Percentiles rank a stretch among this genome's conserved stretches.
These are phyloP conservation scores for Mycena vitilis DNA, from an alignment of 768 basidiomycete species.

Conservation along the genomic window DNA sequence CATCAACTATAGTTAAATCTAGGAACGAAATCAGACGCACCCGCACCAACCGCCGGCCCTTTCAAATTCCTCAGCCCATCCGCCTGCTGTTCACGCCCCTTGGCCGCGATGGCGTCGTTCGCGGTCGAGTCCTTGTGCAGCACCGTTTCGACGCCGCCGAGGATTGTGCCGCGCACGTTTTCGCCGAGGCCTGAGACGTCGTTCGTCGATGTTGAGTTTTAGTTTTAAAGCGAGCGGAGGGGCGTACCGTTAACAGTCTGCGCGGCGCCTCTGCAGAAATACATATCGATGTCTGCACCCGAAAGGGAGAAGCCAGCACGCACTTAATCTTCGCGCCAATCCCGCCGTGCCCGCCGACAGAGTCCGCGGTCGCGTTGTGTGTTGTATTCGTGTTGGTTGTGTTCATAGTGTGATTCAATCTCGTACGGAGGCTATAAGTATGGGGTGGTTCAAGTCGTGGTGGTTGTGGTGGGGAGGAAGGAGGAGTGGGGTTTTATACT, in stretches of 20 bases:
- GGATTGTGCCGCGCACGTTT: conserved; percentile 33
- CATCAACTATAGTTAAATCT: too few relatives aligned
- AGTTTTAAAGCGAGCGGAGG: too few relatives aligned
- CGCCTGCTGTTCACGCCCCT: conserved; percentile 22
- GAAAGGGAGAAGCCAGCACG: not conserved
- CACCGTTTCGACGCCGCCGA: conserved; percentile 34
- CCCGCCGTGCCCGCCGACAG: conserved; percentile 5
- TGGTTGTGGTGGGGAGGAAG: not conserved
- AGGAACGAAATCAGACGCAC: not conserved
- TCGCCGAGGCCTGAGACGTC: conserved; percentile 21
- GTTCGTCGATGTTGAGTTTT: not conserved
- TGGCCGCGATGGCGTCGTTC: conserved; percentile 30
- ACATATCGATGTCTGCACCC: not conserved
- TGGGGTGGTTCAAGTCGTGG: not conserved
- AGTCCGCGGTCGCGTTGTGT: conserved; percentile 5
- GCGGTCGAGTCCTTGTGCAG: conserved; percentile 23
- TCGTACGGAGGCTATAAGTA: too few relatives aligned
- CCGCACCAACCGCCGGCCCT: not conserved
- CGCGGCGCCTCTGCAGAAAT: conserved; percentile 25
- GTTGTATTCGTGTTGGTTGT: not conserved
- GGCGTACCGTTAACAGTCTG: conserved; percentile 25
- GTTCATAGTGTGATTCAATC: conserved; percentile 1
- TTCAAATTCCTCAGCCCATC: conserved; percentile 5
- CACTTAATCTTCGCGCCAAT: conserved; percentile 30
- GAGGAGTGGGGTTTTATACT: not conserved